Conservation (phyloP, 2,329 filamentous ascomycete species). For the Stachybotrys chartarum region DNA sequence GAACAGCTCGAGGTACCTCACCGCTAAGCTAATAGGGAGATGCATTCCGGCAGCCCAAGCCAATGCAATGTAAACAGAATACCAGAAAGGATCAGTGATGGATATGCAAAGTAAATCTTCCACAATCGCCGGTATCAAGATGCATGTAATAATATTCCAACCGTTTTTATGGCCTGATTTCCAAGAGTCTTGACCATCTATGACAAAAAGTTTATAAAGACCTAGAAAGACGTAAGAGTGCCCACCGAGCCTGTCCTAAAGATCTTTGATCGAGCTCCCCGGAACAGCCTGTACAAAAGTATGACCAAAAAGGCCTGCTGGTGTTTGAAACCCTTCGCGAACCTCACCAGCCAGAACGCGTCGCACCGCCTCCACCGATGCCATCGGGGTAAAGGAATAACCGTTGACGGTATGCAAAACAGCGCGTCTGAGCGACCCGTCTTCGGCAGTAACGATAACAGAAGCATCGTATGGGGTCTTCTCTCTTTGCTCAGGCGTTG, state of each 20-base stretch:
- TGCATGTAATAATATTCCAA: too few species aligned
- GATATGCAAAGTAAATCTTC: too few species aligned
- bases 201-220: too few species aligned
- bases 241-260: neutral
- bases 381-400: constrained; percentile 11
- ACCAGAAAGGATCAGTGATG: too few species aligned
- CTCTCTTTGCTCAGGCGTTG: constrained; percentile 7
- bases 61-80: too few species aligned
- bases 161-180: too few species aligned
- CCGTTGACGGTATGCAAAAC: constrained; percentile 13
- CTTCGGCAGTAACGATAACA: constrained; percentile 3
- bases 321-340: constrained; percentile 11
- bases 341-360: constrained; percentile 7
- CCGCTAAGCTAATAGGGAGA: too few species aligned
- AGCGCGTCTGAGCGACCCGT: constrained; percentile 3
- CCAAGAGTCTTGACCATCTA: too few species aligned
- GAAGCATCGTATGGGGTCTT: constrained; percentile 11
- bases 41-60: too few species aligned
- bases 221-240: neutral
- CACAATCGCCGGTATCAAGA: too few species aligned
- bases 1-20: too few species aligned
- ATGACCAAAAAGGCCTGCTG: constrained; percentile 9
- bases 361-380: constrained; percentile 9
- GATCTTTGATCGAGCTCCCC: neutral
- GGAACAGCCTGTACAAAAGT: constrained; percentile 7